Conservation (phyloP, 345 rosid species). For the Barbarea vulgaris region DNA sequence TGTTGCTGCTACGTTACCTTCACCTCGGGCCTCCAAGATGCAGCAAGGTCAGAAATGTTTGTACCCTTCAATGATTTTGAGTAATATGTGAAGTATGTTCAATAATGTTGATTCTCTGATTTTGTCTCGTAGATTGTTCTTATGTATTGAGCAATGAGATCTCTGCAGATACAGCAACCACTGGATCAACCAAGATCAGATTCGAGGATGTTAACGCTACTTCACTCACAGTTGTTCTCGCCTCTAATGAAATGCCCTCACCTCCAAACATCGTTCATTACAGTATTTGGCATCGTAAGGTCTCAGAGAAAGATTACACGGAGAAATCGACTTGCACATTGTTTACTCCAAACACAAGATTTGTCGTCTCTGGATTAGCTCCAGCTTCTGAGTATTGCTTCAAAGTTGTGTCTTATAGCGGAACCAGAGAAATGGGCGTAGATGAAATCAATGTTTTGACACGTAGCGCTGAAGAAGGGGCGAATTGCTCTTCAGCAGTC, state of each 20-base stretch:
- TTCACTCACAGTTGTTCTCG: constrained; percentile 63
- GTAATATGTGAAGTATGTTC: constrained; percentile 1
- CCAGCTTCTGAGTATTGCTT: constrained; percentile 70
- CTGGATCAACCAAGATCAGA: constrained; percentile 47
- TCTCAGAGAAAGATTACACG: constrained; percentile 53
- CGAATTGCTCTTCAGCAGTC: constrained; percentile 41
- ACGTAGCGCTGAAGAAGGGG: constrained; percentile 41
- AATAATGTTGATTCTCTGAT: constrained; percentile 30
- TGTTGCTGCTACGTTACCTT: constrained; percentile 17
- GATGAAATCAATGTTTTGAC: constrained; percentile 61
- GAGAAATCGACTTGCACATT: constrained; percentile 72
- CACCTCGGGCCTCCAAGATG: constrained; percentile 6
- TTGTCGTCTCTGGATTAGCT: constrained; percentile 62
- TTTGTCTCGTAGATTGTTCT: constrained; percentile 33
- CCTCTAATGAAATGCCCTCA: constrained; percentile 45
- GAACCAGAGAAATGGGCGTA: constrained; percentile 48
- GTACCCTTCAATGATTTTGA: not conserved
- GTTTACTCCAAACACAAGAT: constrained; percentile 60
- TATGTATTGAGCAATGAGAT: constrained; percentile 40
- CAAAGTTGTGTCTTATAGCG: constrained; percentile 60
- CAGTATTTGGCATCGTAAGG: constrained; percentile 81
- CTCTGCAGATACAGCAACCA: constrained; percentile 43
- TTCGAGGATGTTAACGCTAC: constrained; percentile 71
- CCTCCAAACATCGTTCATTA: constrained; percentile 51
- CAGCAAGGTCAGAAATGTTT: constrained; percentile 32